Evolutionary conservation across 148 eudicot genomes (phyloP).

Genomic region (Simmondsia chinensis): DNA sequence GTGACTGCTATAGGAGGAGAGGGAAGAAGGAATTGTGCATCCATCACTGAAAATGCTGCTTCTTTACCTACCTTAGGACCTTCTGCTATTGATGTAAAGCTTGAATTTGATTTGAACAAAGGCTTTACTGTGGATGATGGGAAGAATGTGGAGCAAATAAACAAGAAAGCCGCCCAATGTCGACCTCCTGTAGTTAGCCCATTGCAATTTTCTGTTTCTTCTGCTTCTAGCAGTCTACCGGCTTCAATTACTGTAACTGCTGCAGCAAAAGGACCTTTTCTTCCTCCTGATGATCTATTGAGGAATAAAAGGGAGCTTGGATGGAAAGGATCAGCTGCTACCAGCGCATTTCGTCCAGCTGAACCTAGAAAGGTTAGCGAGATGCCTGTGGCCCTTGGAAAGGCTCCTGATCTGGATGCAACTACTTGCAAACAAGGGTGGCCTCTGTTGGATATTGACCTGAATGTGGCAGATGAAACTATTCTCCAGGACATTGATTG

Average conservation of each 20-base stretch:
- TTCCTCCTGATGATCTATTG: slow-evolving; percentile 52
- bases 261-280: slow-evolving; percentile 82
- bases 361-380: slow-evolving; percentile 64
- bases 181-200: slow-evolving; percentile 22
- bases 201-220: slow-evolving; percentile 21
- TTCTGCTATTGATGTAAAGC: slow-evolving; percentile 1
- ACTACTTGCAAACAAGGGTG: slow-evolving; percentile 30
- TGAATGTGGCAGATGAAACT: slow-evolving; percentile 73
- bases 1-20: slow-evolving; percentile 19
- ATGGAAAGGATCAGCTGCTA: slow-evolving; percentile 96
- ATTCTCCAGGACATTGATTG: slow-evolving; percentile 37
- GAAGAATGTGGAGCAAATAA: slow-evolving; percentile 36
- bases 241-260: slow-evolving; percentile 61
- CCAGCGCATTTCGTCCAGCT: slow-evolving; percentile 95
- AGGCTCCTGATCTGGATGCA: slow-evolving; percentile 14
- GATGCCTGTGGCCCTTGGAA: slow-evolving; percentile 9
- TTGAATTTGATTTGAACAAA: slow-evolving; percentile 63
- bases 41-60: not conserved
- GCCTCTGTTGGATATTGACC: slow-evolving; percentile 47
- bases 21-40: slow-evolving; percentile 9
- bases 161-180: slow-evolving; percentile 10
- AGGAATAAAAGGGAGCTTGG: slow-evolving; percentile 62
- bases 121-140: slow-evolving; percentile 53
- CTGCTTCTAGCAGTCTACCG: slow-evolving; percentile 26
- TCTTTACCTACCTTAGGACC: not conserved